Evolutionary conservation across 768 basidiomycete genomes (phyloP), one percentile per base, ranked within the genome.

Genomic region (Hygrophoropsis aurantiaca): DNA sequence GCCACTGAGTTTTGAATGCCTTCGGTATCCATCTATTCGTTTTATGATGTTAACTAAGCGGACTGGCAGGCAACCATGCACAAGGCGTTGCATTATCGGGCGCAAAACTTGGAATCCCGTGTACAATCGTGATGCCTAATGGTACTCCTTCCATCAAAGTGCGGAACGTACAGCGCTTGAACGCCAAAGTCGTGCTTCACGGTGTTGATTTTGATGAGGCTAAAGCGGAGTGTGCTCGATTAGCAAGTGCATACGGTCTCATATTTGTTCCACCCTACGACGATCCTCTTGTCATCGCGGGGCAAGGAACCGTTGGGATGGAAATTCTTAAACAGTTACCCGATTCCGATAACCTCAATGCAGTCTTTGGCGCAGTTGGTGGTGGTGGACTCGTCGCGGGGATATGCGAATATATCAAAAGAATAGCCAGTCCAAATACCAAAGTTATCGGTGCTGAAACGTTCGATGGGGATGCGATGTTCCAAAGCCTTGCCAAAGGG

Each of bases 81-180:
- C 97, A 99, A 67, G 97, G 97, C 20, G 97, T 99, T 41, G 97
- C 97, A 2, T 78, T 98, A 40, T 94, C 97, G n/a, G 92, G 95
- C 10, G 69, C 82, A 38, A 82, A 84, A 47, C 81, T 99, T 23
- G 80, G 79, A 26, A 88, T 98, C 50, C 93, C 97, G 3, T 97
- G 93, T 53, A 97, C 94, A n/a, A 98, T 99, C 59, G 92, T 99
- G 52, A 98, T 99, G 97, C 97, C 97, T 1, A 73, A 85, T 34
- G 90, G 84, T 11, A 98, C 97, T 2, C 97, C 97, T 1, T 79
- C 87, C 33, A 99, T 99, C 78, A 99, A 99, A 72, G 90, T 94
- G 61, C 77, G 84, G 49, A 97, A 95, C 58, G 97, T 97, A 21
- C 82, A 88, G n/a, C 86, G 95, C 18, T 75, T 99, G 21, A 94